Evolutionary conservation across 306 rosid genomes (phyloP).

Genomic region (Cicer pinnatifidum): DNA sequence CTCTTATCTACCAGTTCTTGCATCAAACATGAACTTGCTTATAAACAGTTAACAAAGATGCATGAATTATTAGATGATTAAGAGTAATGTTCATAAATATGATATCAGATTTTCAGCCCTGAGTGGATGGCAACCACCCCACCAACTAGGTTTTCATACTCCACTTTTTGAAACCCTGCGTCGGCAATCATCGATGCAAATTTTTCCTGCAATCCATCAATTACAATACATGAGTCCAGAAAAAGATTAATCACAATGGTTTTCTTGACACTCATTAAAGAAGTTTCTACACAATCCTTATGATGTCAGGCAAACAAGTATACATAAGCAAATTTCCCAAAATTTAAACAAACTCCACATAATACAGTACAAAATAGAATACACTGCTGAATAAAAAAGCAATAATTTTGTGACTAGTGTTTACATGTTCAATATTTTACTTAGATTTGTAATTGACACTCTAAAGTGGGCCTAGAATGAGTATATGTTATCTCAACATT

Average conservation of each 20-base stretch:
- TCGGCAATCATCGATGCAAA: conserved; percentile 87
- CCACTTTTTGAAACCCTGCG: conserved; percentile 88
- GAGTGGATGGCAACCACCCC: conserved; percentile 97
- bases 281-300: conserved; percentile 30
- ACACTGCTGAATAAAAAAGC: conserved; percentile 23
- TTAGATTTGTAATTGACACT: conserved; percentile 13
- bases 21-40: conserved; percentile 24
- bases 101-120: conserved; percentile 66
- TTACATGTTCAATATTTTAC: conserved; percentile 2
- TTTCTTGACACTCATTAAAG: conserved; percentile 22
- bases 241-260: conserved; percentile 18
- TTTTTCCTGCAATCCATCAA: conserved; percentile 64
- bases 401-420: background rate
- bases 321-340: background rate
- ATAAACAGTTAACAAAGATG: conserved; percentile 11
- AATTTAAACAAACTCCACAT: conserved; percentile 16
- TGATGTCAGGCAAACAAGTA: conserved; percentile 32
- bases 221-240: conserved; percentile 27
- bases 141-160: conserved; percentile 87
- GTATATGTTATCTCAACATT: conserved; percentile 5
- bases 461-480: conserved; percentile 18
- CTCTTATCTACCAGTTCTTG: conserved; percentile 15
- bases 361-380: conserved; percentile 30
- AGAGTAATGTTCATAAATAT: conserved; percentile 4
- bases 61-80: conserved; percentile 32